phyloP scores from a whole-genome alignment of 768 basidiomycete species.

The Boletales sp. region DNA sequence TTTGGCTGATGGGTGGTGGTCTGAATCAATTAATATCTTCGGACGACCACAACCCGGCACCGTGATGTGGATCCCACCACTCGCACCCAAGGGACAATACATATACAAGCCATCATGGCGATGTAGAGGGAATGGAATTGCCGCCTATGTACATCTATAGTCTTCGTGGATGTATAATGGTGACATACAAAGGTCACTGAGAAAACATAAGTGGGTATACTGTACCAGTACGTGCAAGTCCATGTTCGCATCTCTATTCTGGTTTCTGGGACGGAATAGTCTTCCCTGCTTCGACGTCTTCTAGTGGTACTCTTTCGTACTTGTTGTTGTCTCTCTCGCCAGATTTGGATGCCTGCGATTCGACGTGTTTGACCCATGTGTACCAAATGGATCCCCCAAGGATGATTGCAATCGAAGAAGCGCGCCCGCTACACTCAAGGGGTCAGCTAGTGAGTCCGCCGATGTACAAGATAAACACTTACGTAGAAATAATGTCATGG shows the following conservation, averaged over 20 bases:
- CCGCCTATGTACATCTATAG: conserved; percentile 10
- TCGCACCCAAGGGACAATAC: background rate
- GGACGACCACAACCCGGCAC: no score
- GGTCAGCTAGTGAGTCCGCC: background rate
- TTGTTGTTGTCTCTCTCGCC: conserved; percentile 25
- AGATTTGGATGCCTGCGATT: conserved; percentile 43
- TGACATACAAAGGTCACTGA: background rate
- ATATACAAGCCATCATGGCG: background rate
- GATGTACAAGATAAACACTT: conserved; percentile 27
- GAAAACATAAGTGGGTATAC: conserved; percentile 12
- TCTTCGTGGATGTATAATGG: conserved; percentile 4
- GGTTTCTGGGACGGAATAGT: conserved; percentile 22
- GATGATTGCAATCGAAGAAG: conserved; percentile 76
- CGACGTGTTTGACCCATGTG: conserved; percentile 83
- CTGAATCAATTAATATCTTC: no score
- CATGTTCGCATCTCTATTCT: conserved; percentile 16
- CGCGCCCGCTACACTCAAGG: conserved; percentile 59
- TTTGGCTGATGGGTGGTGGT: background rate
- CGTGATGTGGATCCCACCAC: no score
- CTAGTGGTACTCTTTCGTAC: conserved; percentile 64
- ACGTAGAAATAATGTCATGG: conserved; percentile 76
- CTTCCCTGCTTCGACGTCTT: conserved; percentile 57
- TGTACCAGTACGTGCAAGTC: background rate
- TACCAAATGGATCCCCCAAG: conserved; percentile 81
- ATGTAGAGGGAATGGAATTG: no score